Conservation (phyloP, 2,329 filamentous ascomycete species). For the Clonostachys byssicola region DNA sequence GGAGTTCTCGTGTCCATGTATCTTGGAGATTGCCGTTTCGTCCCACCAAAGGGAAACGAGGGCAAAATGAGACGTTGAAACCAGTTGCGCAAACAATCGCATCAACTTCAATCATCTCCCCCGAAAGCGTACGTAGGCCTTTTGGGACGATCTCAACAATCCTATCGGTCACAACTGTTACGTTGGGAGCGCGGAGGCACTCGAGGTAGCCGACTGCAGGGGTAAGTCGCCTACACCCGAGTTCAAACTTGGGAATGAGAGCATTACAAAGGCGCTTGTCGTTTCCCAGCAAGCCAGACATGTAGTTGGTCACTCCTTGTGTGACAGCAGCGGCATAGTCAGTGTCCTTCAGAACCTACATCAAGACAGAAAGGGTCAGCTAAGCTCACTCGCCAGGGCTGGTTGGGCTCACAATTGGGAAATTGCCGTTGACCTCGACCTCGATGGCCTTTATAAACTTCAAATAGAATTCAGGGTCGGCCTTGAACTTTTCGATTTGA, state of each 20-base stretch:
- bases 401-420: neutral
- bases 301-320: too few relatives aligned
- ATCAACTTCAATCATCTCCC: constrained; percentile 43
- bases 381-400: constrained; percentile 27
- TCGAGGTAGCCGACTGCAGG: constrained; percentile 43
- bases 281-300: too few relatives aligned
- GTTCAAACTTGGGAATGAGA: constrained; percentile 40
- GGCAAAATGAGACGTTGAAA: constrained; percentile 45
- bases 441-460: constrained; percentile 5
- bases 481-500: constrained; percentile 42
- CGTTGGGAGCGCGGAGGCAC: constrained; percentile 34
- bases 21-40: constrained; percentile 43
- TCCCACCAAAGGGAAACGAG: constrained; percentile 42
- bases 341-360: constrained; percentile 1
- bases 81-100: constrained; percentile 51
- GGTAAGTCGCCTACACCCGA: constrained; percentile 42
- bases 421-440: neutral
- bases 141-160: constrained; percentile 40
- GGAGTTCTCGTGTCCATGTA: constrained; percentile 30
- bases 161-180: constrained; percentile 37
- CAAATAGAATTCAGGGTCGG: constrained; percentile 39
- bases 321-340: neutral
- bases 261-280: too few relatives aligned
- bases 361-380: constrained; percentile 1
- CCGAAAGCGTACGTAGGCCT: constrained; percentile 43